Percentiles rank a stretch among this genome's conserved stretches.
These are phyloP conservation scores for Euphorbia pulcherrima DNA, from an alignment of 345 rosid species.

Conservation along the genomic window DNA sequence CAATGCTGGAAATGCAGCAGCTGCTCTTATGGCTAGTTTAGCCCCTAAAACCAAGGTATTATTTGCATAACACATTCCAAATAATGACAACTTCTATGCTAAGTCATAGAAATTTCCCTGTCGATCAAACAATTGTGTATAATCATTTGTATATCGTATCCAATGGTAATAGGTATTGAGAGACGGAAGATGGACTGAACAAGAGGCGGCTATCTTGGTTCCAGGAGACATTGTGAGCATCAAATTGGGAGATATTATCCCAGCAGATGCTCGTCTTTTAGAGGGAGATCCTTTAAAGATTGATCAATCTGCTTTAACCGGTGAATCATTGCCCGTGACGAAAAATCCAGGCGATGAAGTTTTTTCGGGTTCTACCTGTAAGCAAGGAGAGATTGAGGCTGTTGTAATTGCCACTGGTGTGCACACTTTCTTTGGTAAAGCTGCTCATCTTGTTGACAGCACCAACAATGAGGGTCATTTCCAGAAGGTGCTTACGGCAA, in stretches of 20 bases:
- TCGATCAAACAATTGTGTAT: no score
- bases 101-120: no score
- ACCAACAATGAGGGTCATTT: constrained; percentile 77
- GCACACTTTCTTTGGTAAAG: constrained; percentile 83
- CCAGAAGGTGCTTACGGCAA: constrained; percentile 81
- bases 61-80: not conserved
- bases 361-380: constrained; percentile 81
- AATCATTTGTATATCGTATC: not conserved
- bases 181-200: constrained; percentile 72
- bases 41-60: constrained; percentile 69
- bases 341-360: constrained; percentile 68
- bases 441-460: constrained; percentile 82
- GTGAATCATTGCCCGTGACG: constrained; percentile 75
- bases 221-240: constrained; percentile 79
- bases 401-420: constrained; percentile 83
- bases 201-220: constrained; percentile 69
- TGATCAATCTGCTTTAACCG: constrained; percentile 79
- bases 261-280: constrained; percentile 81
- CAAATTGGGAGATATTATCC: constrained; percentile 75
- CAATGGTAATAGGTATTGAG: constrained; percentile 48
- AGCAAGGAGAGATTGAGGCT: constrained; percentile 88
- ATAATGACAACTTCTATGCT: no score
- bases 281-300: constrained; percentile 80
- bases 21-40: constrained; percentile 71
- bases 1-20: constrained; percentile 87